Base-by-base conservation (phyloP, 176 grass and related monocot species). In the Microstegium vimineum region DNA sequence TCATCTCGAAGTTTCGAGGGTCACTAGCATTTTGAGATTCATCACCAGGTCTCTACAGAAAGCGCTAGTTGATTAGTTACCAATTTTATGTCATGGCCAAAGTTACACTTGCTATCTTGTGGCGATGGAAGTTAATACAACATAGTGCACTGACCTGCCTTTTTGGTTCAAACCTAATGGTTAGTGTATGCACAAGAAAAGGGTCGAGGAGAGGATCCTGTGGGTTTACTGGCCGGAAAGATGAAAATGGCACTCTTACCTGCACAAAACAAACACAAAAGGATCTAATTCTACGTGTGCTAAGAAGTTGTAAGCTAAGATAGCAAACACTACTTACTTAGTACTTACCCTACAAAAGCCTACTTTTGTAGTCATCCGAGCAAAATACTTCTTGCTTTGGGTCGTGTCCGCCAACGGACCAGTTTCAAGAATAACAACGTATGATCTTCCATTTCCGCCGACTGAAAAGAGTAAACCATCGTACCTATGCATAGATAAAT, bases 101-200 rank as follows among this genome's bases (percentile, higher is more conserved):
- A 74, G 13, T 40, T 43, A 23, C n/a, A 67, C 26, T 64, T 46
- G 42, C 8, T 32, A 3, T 37, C 20, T 41, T 40, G n/a, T 27
- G 2, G 10, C 57, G 42, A 45, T 73, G 40, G 43, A 26, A 76
- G 4, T 38, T 26, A 72, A 66, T 59, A 35, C 54, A 81, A n/a
- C 38, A 76, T 38, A 57, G 60, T 68, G 6, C 82, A 75, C 77
- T 47, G 78, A 99, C 96, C 96, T 93, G 96, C 81, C 85, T 90
- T 93, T 92, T 95, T 63, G 92, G 93, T 91, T 99, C 96, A 63
- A 99, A 99, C 43, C 96, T 90, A 75, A 99, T 95, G 49, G 96
- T 95, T 82, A 99, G 81, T 80, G 96, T 99, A 91, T 99, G 96
- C 74, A 95, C 96, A 87, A 99, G 96, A 94, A 99, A 99, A 77